Evolutionary conservation across 139 green algal species (phyloP).

Genomic region (Penium margaritaceum): DNA sequence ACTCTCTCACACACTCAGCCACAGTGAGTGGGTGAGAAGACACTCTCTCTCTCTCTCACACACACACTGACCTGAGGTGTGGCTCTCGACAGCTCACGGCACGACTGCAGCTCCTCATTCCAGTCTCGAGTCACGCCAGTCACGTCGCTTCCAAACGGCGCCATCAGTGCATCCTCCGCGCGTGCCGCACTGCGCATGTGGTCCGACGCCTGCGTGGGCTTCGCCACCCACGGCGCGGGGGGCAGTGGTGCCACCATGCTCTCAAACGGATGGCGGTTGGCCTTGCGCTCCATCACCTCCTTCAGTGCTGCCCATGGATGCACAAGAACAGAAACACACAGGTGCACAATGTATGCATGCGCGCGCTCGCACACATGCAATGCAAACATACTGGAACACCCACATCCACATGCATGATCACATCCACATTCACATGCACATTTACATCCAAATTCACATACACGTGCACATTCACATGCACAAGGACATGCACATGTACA

Average conservation of each 20-base stretch:
- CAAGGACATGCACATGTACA: too few species aligned
- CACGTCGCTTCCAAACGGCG: slow-evolving; percentile 25
- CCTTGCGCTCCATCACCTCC: slow-evolving; percentile 38
- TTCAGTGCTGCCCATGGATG: slow-evolving; percentile 38
- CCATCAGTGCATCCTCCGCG: slow-evolving; percentile 35
- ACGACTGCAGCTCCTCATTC: slow-evolving; percentile 44
- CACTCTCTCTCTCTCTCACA: too few species aligned
- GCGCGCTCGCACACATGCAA: too few species aligned
- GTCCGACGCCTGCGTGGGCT: slow-evolving; percentile 10
- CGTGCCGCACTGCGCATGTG: slow-evolving; percentile 25
- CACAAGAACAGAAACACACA: too few species aligned
- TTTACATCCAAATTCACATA: too few species aligned
- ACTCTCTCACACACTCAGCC: too few species aligned
- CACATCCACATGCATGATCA: too few species aligned
- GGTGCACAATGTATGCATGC: too few species aligned
- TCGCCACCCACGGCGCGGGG: slow-evolving; percentile 33
- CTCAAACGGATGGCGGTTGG: slow-evolving; percentile 38
- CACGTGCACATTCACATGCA: too few species aligned
- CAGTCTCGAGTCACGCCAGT: slow-evolving; percentile 29
- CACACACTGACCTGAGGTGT: slow-evolving; percentile 25
- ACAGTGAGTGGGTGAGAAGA: background rate
- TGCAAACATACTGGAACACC: too few species aligned
- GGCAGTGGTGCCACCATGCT: slow-evolving; percentile 31
- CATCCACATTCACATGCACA: too few species aligned
- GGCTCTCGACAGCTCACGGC: slow-evolving; percentile 27